Percentiles rank a stretch among this genome's conserved stretches.
Evolutionary conservation across 768 basidiomycete species (phyloP).

Genomic region (Leccinum incarnatum): DNA sequence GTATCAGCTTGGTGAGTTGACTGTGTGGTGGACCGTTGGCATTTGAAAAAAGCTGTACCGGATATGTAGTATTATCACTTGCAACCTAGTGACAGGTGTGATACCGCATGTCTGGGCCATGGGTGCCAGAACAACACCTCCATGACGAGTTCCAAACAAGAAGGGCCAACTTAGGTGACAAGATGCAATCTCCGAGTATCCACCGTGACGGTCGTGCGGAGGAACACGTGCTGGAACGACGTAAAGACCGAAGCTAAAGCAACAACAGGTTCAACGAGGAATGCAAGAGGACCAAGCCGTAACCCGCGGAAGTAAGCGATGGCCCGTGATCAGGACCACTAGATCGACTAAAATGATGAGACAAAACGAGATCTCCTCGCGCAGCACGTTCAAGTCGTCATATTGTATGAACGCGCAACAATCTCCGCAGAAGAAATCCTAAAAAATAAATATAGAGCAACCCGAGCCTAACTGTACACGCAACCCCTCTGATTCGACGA

Average conservation of each 20-base stretch:
- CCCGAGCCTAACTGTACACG: not conserved
- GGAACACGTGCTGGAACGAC: not conserved
- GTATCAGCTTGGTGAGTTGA: not conserved
- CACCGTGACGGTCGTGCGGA: not conserved
- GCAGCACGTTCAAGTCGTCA: not conserved
- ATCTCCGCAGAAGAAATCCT: not conserved
- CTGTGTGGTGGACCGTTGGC: not conserved
- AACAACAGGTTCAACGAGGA: not conserved
- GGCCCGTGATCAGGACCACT: not conserved
- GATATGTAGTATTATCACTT: not conserved
- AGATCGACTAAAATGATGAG: not conserved
- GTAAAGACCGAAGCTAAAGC: not conserved
- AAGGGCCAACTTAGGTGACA: not conserved
- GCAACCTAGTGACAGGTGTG: not conserved
- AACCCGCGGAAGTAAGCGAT: not conserved
- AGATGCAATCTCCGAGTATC: not conserved
- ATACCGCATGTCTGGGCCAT: not conserved
- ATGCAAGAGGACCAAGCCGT: not conserved
- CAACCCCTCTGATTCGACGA: not conserved
- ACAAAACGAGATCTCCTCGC: not conserved
- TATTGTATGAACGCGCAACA: not conserved
- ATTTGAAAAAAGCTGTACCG: not conserved
- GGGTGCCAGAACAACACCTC: not conserved
- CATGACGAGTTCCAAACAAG: not conserved
- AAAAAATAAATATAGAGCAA: not conserved